Conservation (phyloP, 1,284 basidiomycete species). For the Phenoliferia sp. region DNA sequence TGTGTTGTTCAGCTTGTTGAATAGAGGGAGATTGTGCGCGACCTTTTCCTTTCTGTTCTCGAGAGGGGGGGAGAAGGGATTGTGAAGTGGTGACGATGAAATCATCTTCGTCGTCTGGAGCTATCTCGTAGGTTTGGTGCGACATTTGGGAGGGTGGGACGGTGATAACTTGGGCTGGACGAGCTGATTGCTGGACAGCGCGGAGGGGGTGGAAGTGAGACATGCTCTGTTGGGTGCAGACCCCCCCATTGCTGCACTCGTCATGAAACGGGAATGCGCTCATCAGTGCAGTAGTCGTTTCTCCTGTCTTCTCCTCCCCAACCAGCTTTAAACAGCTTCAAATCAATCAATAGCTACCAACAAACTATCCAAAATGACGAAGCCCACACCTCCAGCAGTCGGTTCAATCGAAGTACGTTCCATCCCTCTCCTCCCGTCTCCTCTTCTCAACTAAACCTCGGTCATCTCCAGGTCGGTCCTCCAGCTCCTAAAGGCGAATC, state of each 20-base stretch:
- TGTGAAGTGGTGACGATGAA: conserved; percentile 16
- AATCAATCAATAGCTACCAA: neutral
- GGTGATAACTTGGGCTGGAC: too few relatives aligned
- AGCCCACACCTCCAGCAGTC: neutral
- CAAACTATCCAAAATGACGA: neutral
- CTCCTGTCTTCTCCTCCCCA: neutral
- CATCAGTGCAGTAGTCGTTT: too few relatives aligned
- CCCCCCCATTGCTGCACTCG: too few relatives aligned
- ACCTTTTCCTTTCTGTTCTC: conserved; percentile 19
- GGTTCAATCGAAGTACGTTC: conserved; percentile 16
- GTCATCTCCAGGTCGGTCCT: conserved; percentile 27
- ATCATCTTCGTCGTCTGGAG: conserved; percentile 26
- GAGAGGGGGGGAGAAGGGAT: conserved; percentile 17
- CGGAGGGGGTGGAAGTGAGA: too few relatives aligned
- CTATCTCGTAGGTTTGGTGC: conserved; percentile 18
- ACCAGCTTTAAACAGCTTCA: neutral
- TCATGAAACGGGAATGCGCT: too few relatives aligned
- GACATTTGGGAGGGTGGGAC: conserved; percentile 2
- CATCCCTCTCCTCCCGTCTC: neutral
- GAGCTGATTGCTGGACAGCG: too few relatives aligned
- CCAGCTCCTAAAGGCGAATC: conserved; percentile 18
- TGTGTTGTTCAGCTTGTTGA: too few relatives aligned
- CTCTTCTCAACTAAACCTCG: too few relatives aligned
- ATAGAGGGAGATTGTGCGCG: conserved; percentile 7
- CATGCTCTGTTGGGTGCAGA: too few relatives aligned